Conservation (phyloP, 371 early-diverging fungal genomes). For the Syncephalastrum racemosum region DNA sequence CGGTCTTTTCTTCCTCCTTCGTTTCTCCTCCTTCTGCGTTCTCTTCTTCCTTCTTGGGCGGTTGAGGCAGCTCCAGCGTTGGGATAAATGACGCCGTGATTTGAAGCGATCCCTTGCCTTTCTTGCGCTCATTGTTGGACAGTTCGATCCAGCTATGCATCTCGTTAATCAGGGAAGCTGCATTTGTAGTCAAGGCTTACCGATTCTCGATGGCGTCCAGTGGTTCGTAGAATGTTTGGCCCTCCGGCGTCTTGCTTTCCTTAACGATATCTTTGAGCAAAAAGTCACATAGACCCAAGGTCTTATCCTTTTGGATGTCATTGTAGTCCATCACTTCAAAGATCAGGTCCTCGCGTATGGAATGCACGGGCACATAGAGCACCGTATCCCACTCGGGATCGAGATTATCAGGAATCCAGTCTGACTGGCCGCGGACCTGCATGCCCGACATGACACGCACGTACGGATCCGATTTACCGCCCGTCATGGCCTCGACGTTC, state of each 20-base stretch:
- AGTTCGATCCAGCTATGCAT: slow-evolving; percentile 52
- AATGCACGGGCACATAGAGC: slow-evolving; percentile 69
- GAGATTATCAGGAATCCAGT: slow-evolving; percentile 65
- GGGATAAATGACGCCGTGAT: slow-evolving; percentile 75
- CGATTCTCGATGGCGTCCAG: slow-evolving; percentile 34
- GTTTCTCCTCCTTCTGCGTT: slow-evolving; percentile 8
- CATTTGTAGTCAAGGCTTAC: slow-evolving; percentile 8
- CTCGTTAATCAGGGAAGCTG: neutral
- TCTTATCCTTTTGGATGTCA: slow-evolving; percentile 64
- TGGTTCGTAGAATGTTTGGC: slow-evolving; percentile 40
- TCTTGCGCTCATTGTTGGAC: slow-evolving; percentile 57
- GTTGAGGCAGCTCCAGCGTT: slow-evolving; percentile 57
- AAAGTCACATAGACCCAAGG: slow-evolving; percentile 61
- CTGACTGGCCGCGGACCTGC: slow-evolving; percentile 63
- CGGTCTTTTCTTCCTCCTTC: slow-evolving; percentile 9
- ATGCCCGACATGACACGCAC: slow-evolving; percentile 66
- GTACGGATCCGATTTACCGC: slow-evolving; percentile 88
- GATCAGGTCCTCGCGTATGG: slow-evolving; percentile 65
- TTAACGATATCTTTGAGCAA: slow-evolving; percentile 38
- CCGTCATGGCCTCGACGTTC: slow-evolving; percentile 67
- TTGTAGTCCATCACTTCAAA: slow-evolving; percentile 84
- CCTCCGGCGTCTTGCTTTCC: slow-evolving; percentile 33
- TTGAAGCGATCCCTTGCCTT: slow-evolving; percentile 63
- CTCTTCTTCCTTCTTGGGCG: slow-evolving; percentile 22
- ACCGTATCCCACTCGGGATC: slow-evolving; percentile 89